These are phyloP conservation scores for Colletotrichum sp. DNA, from an alignment of 2,329 filamentous ascomycete genomes.

Conservation along the genomic window DNA sequence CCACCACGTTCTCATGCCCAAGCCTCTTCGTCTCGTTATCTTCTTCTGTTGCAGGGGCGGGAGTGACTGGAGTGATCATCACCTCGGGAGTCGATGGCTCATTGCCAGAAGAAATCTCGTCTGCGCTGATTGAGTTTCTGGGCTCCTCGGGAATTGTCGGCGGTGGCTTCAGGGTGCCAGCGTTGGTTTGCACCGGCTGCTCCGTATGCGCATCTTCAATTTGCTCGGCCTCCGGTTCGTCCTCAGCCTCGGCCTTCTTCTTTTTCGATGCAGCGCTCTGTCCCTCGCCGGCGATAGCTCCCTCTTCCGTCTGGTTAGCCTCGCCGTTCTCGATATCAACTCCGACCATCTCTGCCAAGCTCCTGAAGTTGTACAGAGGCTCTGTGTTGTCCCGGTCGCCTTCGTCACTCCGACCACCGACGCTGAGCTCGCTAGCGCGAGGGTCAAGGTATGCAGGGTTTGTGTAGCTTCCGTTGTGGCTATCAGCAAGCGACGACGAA, in stretches of 20 bases:
- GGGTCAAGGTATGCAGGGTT: conserved; percentile 46
- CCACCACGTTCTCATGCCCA: conserved; percentile 41
- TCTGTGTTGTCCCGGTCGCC: conserved; percentile 65
- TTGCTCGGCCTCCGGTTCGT: conserved; percentile 35
- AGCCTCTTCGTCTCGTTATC: conserved; percentile 49
- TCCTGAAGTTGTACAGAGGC: conserved; percentile 90
- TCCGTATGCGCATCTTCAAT: conserved; percentile 32
- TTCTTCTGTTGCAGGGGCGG: conserved; percentile 37
- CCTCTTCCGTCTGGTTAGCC: conserved; percentile 36
- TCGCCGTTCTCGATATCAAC: conserved; percentile 59
- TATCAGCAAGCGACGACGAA: conserved; percentile 78
- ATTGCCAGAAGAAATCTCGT: conserved; percentile 13
- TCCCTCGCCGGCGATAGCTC: conserved; percentile 28
- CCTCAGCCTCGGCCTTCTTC: conserved; percentile 39
- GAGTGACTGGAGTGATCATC: conserved; percentile 56
- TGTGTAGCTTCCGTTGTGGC: conserved; percentile 58
- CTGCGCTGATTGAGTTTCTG: conserved; percentile 25
- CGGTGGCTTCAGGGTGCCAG: conserved; percentile 8
- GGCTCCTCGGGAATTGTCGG: conserved; percentile 28
- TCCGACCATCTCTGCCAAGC: conserved; percentile 83
- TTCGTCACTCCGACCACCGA: conserved; percentile 51
- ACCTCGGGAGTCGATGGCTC: conserved; percentile 43
- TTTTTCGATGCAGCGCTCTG: conserved; percentile 15
- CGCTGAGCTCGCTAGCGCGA: conserved; percentile 59
- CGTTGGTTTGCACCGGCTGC: conserved; percentile 22